phyloP scores from a whole-genome alignment of 2,329 filamentous ascomycete genomes.

The Fusarium dlaminii region DNA sequence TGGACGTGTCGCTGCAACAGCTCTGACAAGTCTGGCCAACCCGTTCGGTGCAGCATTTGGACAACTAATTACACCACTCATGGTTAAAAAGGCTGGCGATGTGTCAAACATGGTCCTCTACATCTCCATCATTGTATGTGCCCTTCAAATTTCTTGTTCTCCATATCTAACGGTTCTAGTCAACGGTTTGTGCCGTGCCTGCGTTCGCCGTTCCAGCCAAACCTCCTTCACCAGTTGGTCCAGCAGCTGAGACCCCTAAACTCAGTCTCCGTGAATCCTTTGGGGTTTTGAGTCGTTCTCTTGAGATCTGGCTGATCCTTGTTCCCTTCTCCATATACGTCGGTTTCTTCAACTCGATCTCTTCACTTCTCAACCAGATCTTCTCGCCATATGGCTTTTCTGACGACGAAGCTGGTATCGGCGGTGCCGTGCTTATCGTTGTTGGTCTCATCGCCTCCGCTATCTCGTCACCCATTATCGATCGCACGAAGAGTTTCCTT shows the following conservation, averaged over 20 bases:
- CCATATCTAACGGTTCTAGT: conserved; percentile 41
- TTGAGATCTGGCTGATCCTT: conserved; percentile 82
- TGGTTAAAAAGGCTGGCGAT: conserved; percentile 69
- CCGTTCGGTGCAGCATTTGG: conserved; percentile 89
- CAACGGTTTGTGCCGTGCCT: conserved; percentile 68
- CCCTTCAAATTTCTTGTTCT: background rate
- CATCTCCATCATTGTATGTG: conserved; percentile 79
- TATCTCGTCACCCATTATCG: conserved; percentile 81
- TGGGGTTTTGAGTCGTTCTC: conserved; percentile 62
- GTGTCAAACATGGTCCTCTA: conserved; percentile 87
- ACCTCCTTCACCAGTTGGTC: conserved; percentile 81
- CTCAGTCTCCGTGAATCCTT: conserved; percentile 61
- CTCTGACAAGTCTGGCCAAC: conserved; percentile 85
- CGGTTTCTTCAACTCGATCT: conserved; percentile 92
- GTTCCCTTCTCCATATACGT: conserved; percentile 87
- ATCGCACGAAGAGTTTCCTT: conserved; percentile 84
- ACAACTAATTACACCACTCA: conserved; percentile 85
- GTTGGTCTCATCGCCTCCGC: conserved; percentile 84
- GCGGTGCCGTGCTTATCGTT: conserved; percentile 87
- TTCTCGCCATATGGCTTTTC: conserved; percentile 85
- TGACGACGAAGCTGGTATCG: conserved; percentile 87
- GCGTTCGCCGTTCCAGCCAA: conserved; percentile 81
- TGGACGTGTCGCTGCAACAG: conserved; percentile 88
- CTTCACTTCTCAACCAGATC: conserved; percentile 89
- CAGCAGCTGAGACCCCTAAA: conserved; percentile 70